phyloP scores from a whole-genome alignment of 257 asterid species.

The Nicotiana benthamiana region DNA sequence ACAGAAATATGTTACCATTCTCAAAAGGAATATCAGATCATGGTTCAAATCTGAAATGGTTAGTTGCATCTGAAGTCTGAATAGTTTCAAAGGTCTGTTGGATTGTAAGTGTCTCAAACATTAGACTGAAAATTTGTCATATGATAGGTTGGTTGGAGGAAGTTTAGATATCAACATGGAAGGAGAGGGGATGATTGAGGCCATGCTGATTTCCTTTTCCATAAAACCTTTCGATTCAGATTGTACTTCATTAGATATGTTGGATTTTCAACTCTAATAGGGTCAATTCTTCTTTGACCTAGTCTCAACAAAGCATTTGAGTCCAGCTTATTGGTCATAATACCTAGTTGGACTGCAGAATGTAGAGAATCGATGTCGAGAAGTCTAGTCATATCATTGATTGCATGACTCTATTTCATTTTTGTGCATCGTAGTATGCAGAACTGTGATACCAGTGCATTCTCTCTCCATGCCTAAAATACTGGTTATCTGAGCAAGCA shows the following conservation, averaged over 20 bases:
- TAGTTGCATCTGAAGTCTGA: background rate
- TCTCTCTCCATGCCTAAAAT: background rate
- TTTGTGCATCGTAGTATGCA: background rate
- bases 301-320: background rate
- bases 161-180: background rate
- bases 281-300: conserved; percentile 1
- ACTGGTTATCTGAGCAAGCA: background rate
- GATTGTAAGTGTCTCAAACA: background rate
- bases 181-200: background rate
- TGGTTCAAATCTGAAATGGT: conserved; percentile 2
- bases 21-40: background rate
- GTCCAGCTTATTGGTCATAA: background rate
- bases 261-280: background rate
- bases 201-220: background rate
- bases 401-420: background rate
- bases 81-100: background rate
- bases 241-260: background rate
- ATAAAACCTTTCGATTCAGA: background rate
- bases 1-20: no score
- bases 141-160: background rate
- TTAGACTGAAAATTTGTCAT: conserved; percentile 2
- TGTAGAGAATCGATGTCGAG: background rate
- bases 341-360: background rate
- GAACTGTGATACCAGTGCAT: background rate
- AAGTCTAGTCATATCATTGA: background rate